phyloP scores from a whole-genome alignment of 495 filamentous ascomycete species.

The Hypoxylon fuscum region DNA sequence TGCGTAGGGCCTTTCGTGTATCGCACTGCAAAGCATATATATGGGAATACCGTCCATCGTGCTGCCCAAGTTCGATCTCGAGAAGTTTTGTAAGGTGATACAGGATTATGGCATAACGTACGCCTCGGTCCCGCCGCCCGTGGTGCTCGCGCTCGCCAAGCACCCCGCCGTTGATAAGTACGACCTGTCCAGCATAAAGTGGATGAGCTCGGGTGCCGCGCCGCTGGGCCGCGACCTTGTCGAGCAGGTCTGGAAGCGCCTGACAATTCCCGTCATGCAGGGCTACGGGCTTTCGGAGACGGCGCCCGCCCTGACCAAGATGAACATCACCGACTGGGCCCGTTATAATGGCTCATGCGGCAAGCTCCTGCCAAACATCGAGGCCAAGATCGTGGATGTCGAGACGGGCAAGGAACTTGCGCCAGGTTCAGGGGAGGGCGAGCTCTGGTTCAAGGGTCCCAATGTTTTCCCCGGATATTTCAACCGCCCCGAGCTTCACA shows the following conservation, averaged over 20 bases:
- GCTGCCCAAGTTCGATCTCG: constrained; percentile 86
- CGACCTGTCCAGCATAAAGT: constrained; percentile 79
- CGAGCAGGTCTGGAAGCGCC: constrained; percentile 75
- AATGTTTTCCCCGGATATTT: constrained; percentile 82
- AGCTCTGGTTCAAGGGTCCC: constrained; percentile 81
- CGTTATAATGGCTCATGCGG: constrained; percentile 83
- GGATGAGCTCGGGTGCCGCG: constrained; percentile 90
- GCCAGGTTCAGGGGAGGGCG: constrained; percentile 52
- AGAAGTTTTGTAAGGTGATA: constrained; percentile 76
- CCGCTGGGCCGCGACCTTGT: constrained; percentile 86
- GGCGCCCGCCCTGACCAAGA: constrained; percentile 61
- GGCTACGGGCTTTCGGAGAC: constrained; percentile 66
- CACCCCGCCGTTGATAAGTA: constrained; percentile 79
- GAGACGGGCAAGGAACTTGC: constrained; percentile 50
- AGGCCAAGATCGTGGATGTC: constrained; percentile 79
- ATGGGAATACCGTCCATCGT: constrained; percentile 75
- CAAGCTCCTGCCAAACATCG: constrained; percentile 79
- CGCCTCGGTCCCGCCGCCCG: constrained; percentile 84
- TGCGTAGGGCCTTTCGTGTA: constrained; percentile 51
- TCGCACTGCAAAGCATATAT: constrained; percentile 58
- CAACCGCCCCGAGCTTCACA: constrained; percentile 72
- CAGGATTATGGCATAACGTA: constrained; percentile 80
- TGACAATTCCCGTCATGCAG: constrained; percentile 75
- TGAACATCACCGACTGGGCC: constrained; percentile 81
- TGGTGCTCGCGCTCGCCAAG: constrained; percentile 83